These are phyloP conservation scores for Ophiostoma himal-ulmi DNA, from an alignment of 2,329 filamentous ascomycete species.

Conservation along the genomic window DNA sequence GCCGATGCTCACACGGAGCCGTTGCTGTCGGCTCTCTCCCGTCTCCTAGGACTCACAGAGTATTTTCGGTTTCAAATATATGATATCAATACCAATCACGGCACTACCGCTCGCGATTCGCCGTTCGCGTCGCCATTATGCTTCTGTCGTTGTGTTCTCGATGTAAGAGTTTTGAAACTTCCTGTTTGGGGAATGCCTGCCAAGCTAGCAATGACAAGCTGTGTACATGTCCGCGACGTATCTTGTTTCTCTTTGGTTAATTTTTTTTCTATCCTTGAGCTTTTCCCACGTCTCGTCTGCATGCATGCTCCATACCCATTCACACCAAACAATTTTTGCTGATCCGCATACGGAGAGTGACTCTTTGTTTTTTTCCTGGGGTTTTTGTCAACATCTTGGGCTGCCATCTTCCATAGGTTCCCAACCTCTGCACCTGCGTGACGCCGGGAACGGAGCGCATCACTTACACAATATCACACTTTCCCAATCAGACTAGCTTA, in stretches of 20 bases:
- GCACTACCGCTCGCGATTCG: not conserved
- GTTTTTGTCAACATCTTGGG: not conserved
- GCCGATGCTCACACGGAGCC: not conserved
- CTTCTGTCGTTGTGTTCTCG: not conserved
- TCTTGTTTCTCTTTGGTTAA: not conserved
- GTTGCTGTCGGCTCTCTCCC: not conserved
- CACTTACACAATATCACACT: not conserved
- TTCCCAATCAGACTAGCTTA: constrained; percentile 8
- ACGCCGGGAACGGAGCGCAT: not conserved
- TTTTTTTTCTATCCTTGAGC: not conserved
- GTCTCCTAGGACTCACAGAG: not conserved
- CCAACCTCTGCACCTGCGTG: not conserved
- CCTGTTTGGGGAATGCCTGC: constrained; percentile 6
- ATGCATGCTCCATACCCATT: not conserved
- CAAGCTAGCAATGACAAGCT: not conserved
- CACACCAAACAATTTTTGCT: not conserved
- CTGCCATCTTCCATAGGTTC: not conserved
- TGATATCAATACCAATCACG: not conserved
- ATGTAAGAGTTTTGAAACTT: not conserved
- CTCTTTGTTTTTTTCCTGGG: not conserved
- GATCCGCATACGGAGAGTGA: constrained; percentile 6
- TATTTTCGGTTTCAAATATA: not conserved
- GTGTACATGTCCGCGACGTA: not conserved
- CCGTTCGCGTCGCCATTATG: not conserved
- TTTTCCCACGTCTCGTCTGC: not conserved